phyloP scores from a whole-genome alignment of 345 rosid genomes.

The Erysimum cheiranthoides region DNA sequence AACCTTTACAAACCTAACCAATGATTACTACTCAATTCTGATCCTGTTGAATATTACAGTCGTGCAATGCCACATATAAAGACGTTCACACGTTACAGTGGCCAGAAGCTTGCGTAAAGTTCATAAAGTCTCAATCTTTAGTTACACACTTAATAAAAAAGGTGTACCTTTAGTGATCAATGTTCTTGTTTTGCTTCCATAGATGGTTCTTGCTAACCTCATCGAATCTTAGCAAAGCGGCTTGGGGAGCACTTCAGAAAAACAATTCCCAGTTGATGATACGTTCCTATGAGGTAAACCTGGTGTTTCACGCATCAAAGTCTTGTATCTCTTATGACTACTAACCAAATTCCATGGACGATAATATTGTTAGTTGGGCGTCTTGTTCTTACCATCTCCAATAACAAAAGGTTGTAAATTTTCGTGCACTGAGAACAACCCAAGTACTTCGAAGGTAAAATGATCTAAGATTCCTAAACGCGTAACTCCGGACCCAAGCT shows the following conservation, averaged over 20 bases:
- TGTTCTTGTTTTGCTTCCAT: slow-evolving; percentile 34
- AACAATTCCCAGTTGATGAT: slow-evolving; percentile 93
- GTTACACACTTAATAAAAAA: not conserved
- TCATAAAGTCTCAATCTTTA: slow-evolving; percentile 27
- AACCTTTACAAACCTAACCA: not conserved
- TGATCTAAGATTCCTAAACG: not conserved
- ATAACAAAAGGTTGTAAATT: slow-evolving; percentile 46
- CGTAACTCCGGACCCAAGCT: not conserved
- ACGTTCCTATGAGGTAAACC: slow-evolving; percentile 87
- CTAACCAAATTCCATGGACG: slow-evolving; percentile 13
- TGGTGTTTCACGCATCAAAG: not conserved
- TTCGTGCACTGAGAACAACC: slow-evolving; percentile 60
- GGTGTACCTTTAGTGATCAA: slow-evolving; percentile 25
- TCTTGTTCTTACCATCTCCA: slow-evolving; percentile 68
- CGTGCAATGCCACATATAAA: slow-evolving; percentile 97
- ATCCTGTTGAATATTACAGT: slow-evolving; percentile 51
- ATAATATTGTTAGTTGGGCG: slow-evolving; percentile 68
- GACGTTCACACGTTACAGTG: slow-evolving; percentile 81
- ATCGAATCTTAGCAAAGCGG: slow-evolving; percentile 95
- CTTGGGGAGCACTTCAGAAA: slow-evolving; percentile 98
- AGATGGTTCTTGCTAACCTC: slow-evolving; percentile 95
- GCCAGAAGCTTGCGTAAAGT: slow-evolving; percentile 85
- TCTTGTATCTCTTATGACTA: slow-evolving; percentile 6
- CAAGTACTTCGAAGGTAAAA: slow-evolving; percentile 30
- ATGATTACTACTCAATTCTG: slow-evolving; percentile 20